A percentile compares a stretch with the other conserved stretches of the same genome.
These are phyloP conservation scores for Colletotrichum sp. DNA, from an alignment of 2,329 filamentous ascomycete species.

Conservation along the genomic window DNA sequence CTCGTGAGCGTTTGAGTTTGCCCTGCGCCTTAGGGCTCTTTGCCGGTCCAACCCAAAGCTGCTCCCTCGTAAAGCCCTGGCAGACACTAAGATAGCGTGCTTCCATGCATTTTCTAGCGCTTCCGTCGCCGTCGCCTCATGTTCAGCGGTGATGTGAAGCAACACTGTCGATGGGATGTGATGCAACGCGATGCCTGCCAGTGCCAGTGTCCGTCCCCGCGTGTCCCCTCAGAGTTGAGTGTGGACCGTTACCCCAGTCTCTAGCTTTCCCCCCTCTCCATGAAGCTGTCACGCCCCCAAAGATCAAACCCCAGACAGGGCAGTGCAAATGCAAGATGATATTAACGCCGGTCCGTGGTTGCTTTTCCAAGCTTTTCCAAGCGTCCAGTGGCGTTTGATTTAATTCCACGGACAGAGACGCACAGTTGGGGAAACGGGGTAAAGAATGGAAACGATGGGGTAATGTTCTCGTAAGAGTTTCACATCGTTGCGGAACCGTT, in stretches of 20 bases:
- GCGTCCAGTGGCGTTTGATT: not conserved
- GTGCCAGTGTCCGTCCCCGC: too few species aligned
- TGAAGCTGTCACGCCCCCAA: not conserved
- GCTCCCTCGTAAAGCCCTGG: not conserved
- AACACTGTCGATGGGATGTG: not conserved
- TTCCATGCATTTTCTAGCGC: slow-evolving; percentile 18
- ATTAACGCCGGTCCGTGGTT: not conserved
- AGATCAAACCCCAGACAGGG: not conserved
- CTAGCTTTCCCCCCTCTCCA: not conserved
- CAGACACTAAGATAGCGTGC: not conserved
- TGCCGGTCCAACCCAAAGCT: not conserved
- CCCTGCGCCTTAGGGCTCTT: not conserved
- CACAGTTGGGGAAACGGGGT: slow-evolving; percentile 7
- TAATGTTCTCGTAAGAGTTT: slow-evolving; percentile 17
- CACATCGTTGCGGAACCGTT: not conserved
- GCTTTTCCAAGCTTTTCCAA: not conserved
- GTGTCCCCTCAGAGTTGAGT: not conserved
- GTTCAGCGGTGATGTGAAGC: not conserved
- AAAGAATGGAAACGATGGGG: not conserved
- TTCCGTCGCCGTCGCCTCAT: not conserved
- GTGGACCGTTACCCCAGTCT: not conserved
- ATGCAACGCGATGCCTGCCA: not conserved
- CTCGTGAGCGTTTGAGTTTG: not conserved
- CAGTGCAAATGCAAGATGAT: not conserved
- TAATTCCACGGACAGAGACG: not conserved